Conservation (phyloP, 495 filamentous ascomycete species). For the Parmelia sp. region DNA sequence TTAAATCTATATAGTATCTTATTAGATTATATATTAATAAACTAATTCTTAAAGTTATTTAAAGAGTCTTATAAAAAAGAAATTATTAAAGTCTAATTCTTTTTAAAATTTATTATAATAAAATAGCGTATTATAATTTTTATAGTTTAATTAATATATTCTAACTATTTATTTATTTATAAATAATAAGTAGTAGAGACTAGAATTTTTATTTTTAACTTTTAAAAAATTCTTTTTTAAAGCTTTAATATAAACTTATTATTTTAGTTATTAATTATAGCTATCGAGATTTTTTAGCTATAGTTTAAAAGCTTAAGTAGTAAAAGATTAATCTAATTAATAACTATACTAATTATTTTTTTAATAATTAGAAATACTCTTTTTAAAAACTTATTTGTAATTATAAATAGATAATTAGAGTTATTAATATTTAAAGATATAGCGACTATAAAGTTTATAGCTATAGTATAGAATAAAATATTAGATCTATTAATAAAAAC, state of each 20-base stretch:
- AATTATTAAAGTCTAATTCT: too few species aligned
- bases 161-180: conserved; percentile 5
- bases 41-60: conserved; percentile 5
- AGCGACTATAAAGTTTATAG: neutral
- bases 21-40: neutral
- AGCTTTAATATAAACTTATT: conserved; percentile 5
- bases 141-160: neutral
- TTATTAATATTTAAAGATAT: neutral
- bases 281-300: neutral
- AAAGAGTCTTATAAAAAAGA: neutral
- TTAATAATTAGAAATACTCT: neutral
- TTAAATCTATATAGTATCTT: conserved; percentile 1
- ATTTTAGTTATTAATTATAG: conserved; percentile 3
- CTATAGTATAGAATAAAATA: conserved; percentile 11
- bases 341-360: neutral
- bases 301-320: neutral
- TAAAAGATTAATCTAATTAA: neutral
- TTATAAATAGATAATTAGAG: neutral
- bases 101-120: neutral
- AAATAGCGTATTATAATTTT: neutral
- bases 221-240: neutral
- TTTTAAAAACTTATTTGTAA: conserved; percentile 8
- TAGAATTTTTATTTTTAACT: neutral
- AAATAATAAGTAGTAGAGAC: neutral
- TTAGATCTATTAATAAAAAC: neutral